Evolutionary conservation across 2,329 filamentous ascomycete species (phyloP).

Genomic region (Periconia macrospinosa): DNA sequence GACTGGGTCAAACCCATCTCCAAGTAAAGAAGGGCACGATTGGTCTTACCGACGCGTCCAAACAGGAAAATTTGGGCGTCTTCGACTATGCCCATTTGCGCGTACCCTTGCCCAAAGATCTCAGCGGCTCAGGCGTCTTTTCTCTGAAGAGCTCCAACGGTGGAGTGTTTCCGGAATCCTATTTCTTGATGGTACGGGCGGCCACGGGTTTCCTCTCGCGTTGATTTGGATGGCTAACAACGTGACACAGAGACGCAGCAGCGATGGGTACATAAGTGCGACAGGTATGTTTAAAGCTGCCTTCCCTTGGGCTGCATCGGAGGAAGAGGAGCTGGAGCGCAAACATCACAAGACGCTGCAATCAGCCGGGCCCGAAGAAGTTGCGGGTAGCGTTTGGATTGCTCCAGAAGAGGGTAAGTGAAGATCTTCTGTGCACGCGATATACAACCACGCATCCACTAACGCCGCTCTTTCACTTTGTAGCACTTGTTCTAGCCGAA

Average conservation of each 20-base stretch:
- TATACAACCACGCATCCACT: conserved; percentile 9
- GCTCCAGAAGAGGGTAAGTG: conserved; percentile 69
- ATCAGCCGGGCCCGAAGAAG: conserved; percentile 85
- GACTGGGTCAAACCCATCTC: conserved; percentile 90
- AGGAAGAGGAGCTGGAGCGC: conserved; percentile 76
- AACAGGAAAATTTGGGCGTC: conserved; percentile 72
- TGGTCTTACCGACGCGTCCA: conserved; percentile 70
- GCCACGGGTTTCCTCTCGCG: conserved; percentile 10
- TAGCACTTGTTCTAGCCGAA: conserved; percentile 78
- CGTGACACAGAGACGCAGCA: conserved; percentile 68
- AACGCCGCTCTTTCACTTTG: conserved; percentile 23
- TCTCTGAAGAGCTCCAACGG: conserved; percentile 62
- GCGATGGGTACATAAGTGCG: conserved; percentile 80
- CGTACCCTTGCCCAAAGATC: conserved; percentile 87
- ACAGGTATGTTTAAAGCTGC: conserved; percentile 93
- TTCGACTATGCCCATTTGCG: conserved; percentile 97
- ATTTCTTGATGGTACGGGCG: conserved; percentile 81
- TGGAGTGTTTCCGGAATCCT: conserved; percentile 72
- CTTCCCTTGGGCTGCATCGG: conserved; percentile 74
- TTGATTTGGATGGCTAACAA: conserved; percentile 28
- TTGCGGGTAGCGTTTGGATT: conserved; percentile 96
- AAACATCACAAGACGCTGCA: conserved; percentile 81
- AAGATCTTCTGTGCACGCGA: not conserved
- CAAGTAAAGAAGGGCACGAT: conserved; percentile 77
- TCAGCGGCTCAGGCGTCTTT: conserved; percentile 88